Base-by-base conservation (phyloP, 2,329 filamentous ascomycete species). In the Magnaporthales sp. region DNA sequence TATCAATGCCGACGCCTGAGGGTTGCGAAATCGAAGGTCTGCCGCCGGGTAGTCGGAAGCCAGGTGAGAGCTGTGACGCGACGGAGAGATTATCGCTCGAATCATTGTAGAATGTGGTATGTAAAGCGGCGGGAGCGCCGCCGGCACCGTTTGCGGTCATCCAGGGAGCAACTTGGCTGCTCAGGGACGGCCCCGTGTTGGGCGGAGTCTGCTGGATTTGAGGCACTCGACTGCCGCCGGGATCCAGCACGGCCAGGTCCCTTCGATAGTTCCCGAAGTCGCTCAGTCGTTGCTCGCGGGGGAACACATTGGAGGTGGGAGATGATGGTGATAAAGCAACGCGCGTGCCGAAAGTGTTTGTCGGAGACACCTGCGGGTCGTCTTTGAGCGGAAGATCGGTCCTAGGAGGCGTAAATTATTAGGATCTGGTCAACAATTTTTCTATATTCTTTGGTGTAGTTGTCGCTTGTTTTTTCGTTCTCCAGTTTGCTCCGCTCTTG, bases 211-310 rank as follows among this genome's bases (percentile, higher is more conserved):
- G 83, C 69, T 87, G 84, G 69, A 86, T 87, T 71, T 84, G 83
- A 65, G 86, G 87, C 67, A 85, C 76, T 69, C 83, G 80, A 69
- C 77, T 80, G 70, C 86, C 84, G 67, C 84, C 81, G 38, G 85
- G 84, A 69, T 91, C 88, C 72, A 91, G 81, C 67, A 89, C 85
- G 71, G 87, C 84, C 67, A 91, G 84, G 72, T 92, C 89, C 78
- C 89, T 89, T 73, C 89, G 87, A 75, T 91, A 89, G 75, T 90
- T 89, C 74, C 81, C 81, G 72, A 91, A 83, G 74, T 89, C 87
- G 79, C 82, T 84, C 74, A 84, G 76, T 71, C 83, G 80, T 72
- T 82, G 84, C 70, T 85, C 85, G 80, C 84, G 85, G 70, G 80
- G 75, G 70, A 84, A 80, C 70, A 80, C 79, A 72, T 77, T 78